A percentile compares a stretch with the other conserved stretches of the same genome.
phyloP scores from a whole-genome alignment of 2,329 filamentous ascomycete species.

The Talaromyces pinophilus region DNA sequence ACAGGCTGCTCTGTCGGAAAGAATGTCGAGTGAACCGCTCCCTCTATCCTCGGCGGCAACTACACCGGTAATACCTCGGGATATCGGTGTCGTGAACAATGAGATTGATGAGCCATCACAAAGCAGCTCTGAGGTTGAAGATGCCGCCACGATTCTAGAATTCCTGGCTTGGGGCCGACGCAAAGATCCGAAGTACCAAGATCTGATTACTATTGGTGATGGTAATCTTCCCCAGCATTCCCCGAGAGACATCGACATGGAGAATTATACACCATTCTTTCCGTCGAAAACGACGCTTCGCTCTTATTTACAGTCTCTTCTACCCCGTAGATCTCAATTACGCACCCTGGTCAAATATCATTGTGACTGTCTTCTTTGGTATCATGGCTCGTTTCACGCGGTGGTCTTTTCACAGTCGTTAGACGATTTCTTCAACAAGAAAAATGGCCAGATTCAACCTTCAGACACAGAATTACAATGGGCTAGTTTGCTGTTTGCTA shows the following conservation, averaged over 20 bases:
- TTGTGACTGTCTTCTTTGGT: constrained; percentile 21
- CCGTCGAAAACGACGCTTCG: constrained; percentile 9
- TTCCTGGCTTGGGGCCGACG: constrained; percentile 51
- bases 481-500: constrained; percentile 15
- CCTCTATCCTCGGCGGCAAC: not conserved
- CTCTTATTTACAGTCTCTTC: constrained; percentile 16
- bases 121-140: constrained; percentile 34
- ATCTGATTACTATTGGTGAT: not conserved
- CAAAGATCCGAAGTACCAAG: constrained; percentile 38
- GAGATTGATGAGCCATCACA: not conserved
- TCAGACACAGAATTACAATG: constrained; percentile 14
- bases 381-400: constrained; percentile 21
- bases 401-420: constrained; percentile 3
- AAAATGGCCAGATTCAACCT: constrained; percentile 5
- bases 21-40: constrained; percentile 7
- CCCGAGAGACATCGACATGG: not conserved
- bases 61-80: not conserved
- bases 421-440: not conserved
- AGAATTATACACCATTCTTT: constrained; percentile 9
- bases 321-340: constrained; percentile 3
- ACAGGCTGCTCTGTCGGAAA: not conserved
- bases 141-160: constrained; percentile 49
- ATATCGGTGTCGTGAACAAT: not conserved
- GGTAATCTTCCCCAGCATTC: constrained; percentile 4
- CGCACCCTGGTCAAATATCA: constrained; percentile 17